Evolutionary conservation across 352 stramenopile species (phyloP).

Genomic region (Globisporangium yorkense): DNA sequence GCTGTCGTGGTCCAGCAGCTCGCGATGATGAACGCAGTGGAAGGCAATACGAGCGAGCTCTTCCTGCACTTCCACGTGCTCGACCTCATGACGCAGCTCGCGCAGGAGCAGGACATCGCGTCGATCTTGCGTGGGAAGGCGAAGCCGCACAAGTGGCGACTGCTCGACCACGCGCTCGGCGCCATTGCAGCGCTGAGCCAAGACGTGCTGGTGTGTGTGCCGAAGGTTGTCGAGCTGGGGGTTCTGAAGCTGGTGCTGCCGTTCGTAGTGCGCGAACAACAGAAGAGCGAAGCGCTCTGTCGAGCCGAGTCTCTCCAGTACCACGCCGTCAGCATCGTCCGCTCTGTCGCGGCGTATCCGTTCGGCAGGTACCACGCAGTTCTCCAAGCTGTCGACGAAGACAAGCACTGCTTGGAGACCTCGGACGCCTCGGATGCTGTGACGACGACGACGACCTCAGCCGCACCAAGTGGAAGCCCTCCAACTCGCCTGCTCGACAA

Average conservation of each 20-base stretch:
- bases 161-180: conserved; percentile 38
- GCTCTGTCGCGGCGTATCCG: conserved; percentile 53
- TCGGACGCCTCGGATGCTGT: no score
- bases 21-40: conserved; percentile 43
- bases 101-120: conserved; percentile 15
- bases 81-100: conserved; percentile 33
- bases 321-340: conserved; percentile 35
- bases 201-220: conserved; percentile 58
- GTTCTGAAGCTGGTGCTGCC: conserved; percentile 33
- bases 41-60: conserved; percentile 64
- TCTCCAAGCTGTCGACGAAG: conserved; percentile 16
- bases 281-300: conserved; percentile 8
- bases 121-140: conserved; percentile 15
- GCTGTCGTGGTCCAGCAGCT: conserved; percentile 42
- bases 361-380: conserved; percentile 49
- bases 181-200: conserved; percentile 55
- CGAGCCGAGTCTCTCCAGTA: conserved; percentile 40
- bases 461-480: background rate
- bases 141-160: conserved; percentile 25
- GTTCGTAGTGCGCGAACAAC: conserved; percentile 16
- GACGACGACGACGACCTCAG: background rate
- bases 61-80: conserved; percentile 65
- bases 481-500: conserved; percentile 30
- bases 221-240: conserved; percentile 34
- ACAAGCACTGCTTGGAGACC: background rate